These are phyloP conservation scores for Globisporangium cystogenes DNA, from an alignment of 352 stramenopile species.

Conservation along the genomic window DNA sequence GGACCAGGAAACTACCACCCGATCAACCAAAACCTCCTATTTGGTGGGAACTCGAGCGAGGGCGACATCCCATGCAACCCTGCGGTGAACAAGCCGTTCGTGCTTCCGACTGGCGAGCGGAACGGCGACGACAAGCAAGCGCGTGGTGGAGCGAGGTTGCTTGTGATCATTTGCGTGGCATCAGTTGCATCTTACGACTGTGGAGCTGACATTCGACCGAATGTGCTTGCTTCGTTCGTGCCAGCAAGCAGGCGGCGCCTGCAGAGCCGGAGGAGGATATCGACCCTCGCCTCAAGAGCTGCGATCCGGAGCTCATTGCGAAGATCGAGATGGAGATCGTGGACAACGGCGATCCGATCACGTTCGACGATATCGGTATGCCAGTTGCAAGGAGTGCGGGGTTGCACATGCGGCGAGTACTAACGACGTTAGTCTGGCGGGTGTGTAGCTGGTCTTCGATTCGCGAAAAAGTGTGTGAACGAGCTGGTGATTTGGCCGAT, in stretches of 20 bases:
- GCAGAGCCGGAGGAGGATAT: conserved; percentile 76
- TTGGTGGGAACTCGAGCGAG: conserved; percentile 27
- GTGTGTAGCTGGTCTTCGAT: conserved; percentile 88
- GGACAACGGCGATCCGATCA: conserved; percentile 88
- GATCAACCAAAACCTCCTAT: conserved; percentile 66
- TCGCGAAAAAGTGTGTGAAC: conserved; percentile 97
- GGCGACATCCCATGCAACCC: conserved; percentile 13
- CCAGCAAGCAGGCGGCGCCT: conserved; percentile 14
- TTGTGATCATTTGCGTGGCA: neutral
- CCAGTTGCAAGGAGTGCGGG: neutral
- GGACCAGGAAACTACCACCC: conserved; percentile 56
- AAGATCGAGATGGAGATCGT: conserved; percentile 98
- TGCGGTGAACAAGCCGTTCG: conserved; percentile 68
- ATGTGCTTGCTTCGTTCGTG: neutral
- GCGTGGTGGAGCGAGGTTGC: conserved; percentile 2
- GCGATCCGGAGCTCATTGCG: conserved; percentile 93
- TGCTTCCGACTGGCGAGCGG: conserved; percentile 45
- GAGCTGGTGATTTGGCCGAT: conserved; percentile 99
- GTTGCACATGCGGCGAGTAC: neutral
- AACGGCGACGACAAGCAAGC: conserved; percentile 18
- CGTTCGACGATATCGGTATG: conserved; percentile 96
- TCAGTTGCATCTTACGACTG: neutral
- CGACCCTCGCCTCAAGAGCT: conserved; percentile 91
- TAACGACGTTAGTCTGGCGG: neutral
- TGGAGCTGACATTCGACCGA: neutral